phyloP scores from a whole-genome alignment of 1,284 basidiomycete species.

The Paramarasmius palmivorus region DNA sequence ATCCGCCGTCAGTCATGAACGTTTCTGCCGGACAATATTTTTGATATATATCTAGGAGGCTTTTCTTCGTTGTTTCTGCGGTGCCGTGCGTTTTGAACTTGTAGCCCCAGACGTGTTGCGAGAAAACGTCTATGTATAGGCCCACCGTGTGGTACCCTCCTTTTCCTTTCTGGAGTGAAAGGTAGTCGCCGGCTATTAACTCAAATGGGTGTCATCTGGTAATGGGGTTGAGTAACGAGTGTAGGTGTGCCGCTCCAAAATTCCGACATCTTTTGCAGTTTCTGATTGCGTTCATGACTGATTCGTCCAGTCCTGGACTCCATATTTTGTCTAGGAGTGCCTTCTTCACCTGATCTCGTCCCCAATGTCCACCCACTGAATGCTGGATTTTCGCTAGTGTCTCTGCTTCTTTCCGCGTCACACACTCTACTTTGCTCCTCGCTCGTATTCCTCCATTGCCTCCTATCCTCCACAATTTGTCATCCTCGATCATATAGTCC shows the following conservation, averaged over 20 bases:
- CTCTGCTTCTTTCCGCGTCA: slow-evolving; percentile 17
- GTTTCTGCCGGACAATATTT: slow-evolving; percentile 26
- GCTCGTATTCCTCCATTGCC: slow-evolving; percentile 18
- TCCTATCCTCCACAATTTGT: slow-evolving; percentile 23
- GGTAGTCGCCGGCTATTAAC: slow-evolving; percentile 32
- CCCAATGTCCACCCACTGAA: slow-evolving; percentile 27
- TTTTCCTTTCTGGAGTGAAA: slow-evolving; percentile 32
- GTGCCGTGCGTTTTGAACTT: slow-evolving; percentile 25
- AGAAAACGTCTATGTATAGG: slow-evolving; percentile 27
- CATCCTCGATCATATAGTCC: slow-evolving; percentile 32
- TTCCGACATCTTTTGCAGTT: slow-evolving; percentile 30
- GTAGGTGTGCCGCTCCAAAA: slow-evolving; percentile 26
- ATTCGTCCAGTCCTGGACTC: slow-evolving; percentile 29
- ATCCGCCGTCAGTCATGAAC: slow-evolving; percentile 38
- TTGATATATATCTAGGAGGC: slow-evolving; percentile 23
- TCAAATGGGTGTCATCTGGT: slow-evolving; percentile 34
- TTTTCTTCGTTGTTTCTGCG: slow-evolving; percentile 24
- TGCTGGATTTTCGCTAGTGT: slow-evolving; percentile 18
- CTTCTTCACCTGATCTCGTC: slow-evolving; percentile 28
- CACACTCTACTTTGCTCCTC: slow-evolving; percentile 18
- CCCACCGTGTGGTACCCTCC: slow-evolving; percentile 29
- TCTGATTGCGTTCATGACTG: slow-evolving; percentile 27
- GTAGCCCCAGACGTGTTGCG: slow-evolving; percentile 28
- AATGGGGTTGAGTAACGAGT: slow-evolving; percentile 35
- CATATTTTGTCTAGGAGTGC: slow-evolving; percentile 25